Evolutionary conservation across 2,329 filamentous ascomycete genomes (phyloP), one percentile per base, ranked within the genome.

Genomic region (Penicillium sp.): DNA sequence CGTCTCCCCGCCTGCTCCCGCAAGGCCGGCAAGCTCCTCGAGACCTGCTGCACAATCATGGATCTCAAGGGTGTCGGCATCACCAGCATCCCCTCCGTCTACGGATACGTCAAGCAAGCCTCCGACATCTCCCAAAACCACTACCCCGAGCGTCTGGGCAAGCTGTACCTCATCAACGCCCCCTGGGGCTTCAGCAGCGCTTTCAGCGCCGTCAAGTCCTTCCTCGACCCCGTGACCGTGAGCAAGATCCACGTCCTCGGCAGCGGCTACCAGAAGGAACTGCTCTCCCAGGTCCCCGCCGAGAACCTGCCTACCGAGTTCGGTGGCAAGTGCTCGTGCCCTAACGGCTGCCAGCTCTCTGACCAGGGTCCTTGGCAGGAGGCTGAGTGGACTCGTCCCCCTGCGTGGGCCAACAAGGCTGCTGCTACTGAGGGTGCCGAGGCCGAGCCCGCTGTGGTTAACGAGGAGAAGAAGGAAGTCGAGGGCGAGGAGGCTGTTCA

Each of bases 41-140:
- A 99, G 82, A 99, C 94, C 22, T 97, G 91, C 81, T 97, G 94
- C 86, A 93, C 90, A 61, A 92, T 99, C 78, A 94, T 97, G 88
- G 94, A 99, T 77, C 84, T 97, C 75, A 96, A 96, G 81, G 92
- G 92, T 59, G 92, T 99, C 22, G 91, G 91, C 55, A 79, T 97
- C 66, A 83, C 82, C 72, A 94, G 89, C 77, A 87, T 91, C 42
- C 83, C 86, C 59, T 88, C 89, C 58, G 93, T 97, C 55, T 96
- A 95, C 81, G 83, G 86, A 51, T 97, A 97, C 80, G 85, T 99
- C 65, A 86, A 86, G 68, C 85, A 89, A 72, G 92, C 91, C 43
- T 94, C 91, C 32, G 87, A 81, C 73, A 90, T 99, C 78, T 96
- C 91, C 62, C 94, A 97, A 79, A 96, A 97, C 84, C 96, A 97